Conservation (phyloP, 371 early-diverging fungal species). For the Mortierella sp. region DNA sequence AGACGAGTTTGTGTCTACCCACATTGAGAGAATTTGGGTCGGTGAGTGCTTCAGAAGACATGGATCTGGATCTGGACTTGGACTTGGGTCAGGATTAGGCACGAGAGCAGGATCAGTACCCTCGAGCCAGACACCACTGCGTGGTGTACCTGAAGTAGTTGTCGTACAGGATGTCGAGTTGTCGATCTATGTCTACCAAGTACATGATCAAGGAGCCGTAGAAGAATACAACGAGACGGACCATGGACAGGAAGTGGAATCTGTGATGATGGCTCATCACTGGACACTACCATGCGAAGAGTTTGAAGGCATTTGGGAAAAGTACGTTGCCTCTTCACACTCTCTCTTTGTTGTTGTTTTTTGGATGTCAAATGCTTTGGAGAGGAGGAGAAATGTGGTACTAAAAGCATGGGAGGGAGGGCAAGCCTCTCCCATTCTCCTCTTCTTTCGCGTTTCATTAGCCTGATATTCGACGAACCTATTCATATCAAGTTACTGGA, state of each 20-base stretch:
- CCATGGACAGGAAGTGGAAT: slow-evolving; percentile 6
- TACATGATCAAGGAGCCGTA: slow-evolving; percentile 43
- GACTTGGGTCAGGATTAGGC: neutral
- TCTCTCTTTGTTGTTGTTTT: too few relatives aligned
- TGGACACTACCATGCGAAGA: slow-evolving; percentile 53
- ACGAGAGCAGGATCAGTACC: neutral
- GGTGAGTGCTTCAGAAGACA: slow-evolving; percentile 15
- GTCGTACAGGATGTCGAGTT: slow-evolving; percentile 15
- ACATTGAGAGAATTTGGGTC: slow-evolving; percentile 28
- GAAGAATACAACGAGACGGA: slow-evolving; percentile 43
- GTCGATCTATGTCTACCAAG: slow-evolving; percentile 55
- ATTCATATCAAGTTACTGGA: slow-evolving; percentile 58
- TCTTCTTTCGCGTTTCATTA: slow-evolving; percentile 7
- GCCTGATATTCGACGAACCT: slow-evolving; percentile 65
- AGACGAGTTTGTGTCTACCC: slow-evolving; percentile 6
- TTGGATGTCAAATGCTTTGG: too few relatives aligned
- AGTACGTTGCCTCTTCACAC: slow-evolving; percentile 24
- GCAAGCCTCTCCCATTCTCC: too few relatives aligned
- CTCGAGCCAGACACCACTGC: neutral
- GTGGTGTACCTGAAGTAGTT: neutral
- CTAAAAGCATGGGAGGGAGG: too few relatives aligned
- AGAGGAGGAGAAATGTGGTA: too few relatives aligned
- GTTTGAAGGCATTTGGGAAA: slow-evolving; percentile 67
- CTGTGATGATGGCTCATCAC: slow-evolving; percentile 47
- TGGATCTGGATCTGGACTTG: neutral